phyloP scores from a whole-genome alignment of 1,284 basidiomycete species.

The Apiotrichum mycotoxinovorans region DNA sequence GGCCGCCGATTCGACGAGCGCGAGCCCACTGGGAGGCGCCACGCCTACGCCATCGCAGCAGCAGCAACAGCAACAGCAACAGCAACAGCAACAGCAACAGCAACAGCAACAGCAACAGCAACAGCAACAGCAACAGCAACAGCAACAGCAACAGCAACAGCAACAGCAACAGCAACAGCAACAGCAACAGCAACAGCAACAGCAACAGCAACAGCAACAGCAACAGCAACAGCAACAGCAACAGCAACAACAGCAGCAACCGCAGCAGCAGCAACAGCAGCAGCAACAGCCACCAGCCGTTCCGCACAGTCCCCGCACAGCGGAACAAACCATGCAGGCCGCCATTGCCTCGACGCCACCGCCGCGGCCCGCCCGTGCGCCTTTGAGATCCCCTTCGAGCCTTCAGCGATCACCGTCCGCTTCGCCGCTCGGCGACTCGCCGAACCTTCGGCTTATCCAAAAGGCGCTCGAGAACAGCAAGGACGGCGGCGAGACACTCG shows the following conservation, averaged over 20 bases:
- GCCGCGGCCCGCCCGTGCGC: conserved; percentile 13
- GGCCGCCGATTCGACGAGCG: too few relatives aligned
- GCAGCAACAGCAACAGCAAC: neutral
- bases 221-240: too few relatives aligned
- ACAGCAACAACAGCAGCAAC: too few relatives aligned
- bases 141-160: too few relatives aligned
- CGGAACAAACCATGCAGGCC: neutral
- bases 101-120: neutral
- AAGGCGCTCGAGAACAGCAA: conserved; percentile 65
- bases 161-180: too few relatives aligned
- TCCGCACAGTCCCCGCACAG: neutral
- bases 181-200: too few relatives aligned
- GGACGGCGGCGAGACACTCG: conserved; percentile 75
- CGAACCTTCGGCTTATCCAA: conserved; percentile 50
- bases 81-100: too few relatives aligned
- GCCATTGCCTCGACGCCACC: conserved; percentile 6
- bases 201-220: too few relatives aligned
- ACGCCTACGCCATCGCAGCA: neutral
- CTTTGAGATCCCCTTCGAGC: conserved; percentile 8
- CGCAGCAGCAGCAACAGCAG: neutral
- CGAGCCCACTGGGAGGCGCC: neutral
- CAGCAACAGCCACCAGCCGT: neutral
- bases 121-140: too few relatives aligned
- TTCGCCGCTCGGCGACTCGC: neutral
- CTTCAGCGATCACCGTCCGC: conserved; percentile 8